Evolutionary conservation across 2,329 filamentous ascomycete species (phyloP).

Genomic region (Cladosporium sp.): DNA sequence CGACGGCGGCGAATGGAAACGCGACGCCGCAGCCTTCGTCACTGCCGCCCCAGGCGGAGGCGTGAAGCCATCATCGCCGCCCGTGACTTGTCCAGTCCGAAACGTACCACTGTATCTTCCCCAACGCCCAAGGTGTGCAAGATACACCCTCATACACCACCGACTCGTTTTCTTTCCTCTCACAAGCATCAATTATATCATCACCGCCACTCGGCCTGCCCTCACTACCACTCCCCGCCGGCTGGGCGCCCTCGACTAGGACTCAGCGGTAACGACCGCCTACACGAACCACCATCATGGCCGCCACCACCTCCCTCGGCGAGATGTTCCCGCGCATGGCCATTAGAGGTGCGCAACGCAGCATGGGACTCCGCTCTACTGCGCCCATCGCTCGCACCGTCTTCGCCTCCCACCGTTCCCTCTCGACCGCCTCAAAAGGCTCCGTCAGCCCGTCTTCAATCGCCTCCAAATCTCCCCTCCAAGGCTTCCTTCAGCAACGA

Average conservation of each 20-base stretch:
- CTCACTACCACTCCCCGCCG: slow-evolving; percentile 3
- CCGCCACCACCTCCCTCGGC: slow-evolving; percentile 17
- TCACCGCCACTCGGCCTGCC: not conserved
- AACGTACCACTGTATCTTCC: not conserved
- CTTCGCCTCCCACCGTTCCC: slow-evolving; percentile 10
- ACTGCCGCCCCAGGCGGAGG: not conserved
- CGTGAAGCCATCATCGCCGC: slow-evolving; percentile 6
- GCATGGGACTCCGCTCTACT: not conserved
- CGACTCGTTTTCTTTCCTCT: not conserved
- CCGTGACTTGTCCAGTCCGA: not conserved
- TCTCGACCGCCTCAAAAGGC: slow-evolving; percentile 6
- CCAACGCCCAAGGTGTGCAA: slow-evolving; percentile 7
- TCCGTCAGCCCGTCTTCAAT: slow-evolving; percentile 12
- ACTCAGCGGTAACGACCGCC: slow-evolving; percentile 17
- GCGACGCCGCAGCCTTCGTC: not conserved
- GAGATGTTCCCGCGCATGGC: slow-evolving; percentile 21
- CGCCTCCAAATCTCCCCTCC: slow-evolving; percentile 25
- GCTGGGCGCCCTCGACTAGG: slow-evolving; percentile 20
- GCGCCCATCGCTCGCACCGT: slow-evolving; percentile 5
- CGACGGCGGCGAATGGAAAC: slow-evolving; percentile 10
- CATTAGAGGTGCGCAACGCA: slow-evolving; percentile 16
- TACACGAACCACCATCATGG: slow-evolving; percentile 17
- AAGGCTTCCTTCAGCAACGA: slow-evolving; percentile 47
- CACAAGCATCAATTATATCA: not conserved
- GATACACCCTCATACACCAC: not conserved